Base-by-base conservation (phyloP, 305 asterid genomes). In the Fraxinus sp. region DNA sequence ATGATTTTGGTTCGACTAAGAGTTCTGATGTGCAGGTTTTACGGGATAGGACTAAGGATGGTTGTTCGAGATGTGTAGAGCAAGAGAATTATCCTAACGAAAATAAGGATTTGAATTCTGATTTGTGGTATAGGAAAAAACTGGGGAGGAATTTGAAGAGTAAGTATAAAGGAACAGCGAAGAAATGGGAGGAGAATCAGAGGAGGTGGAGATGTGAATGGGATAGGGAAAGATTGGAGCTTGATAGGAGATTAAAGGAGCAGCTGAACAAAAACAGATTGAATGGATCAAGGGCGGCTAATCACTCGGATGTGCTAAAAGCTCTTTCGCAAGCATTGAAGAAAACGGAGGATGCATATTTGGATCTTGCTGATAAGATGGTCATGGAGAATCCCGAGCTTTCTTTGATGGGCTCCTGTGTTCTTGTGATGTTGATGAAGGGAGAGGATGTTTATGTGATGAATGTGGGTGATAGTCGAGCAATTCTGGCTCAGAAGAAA, bases 401-500 rank as follows among this genome's bases (percentile, higher is more conserved):
- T 73, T 95, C 98, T 59, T 89, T 95, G 85, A 95, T 95, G 98
- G 99, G 99, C 2, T 94, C 98, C 24, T 95, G 99, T 82, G 97
- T 93, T 81, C 95, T 95, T 76, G 97, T 95, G 79, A 94, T 90
- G 97, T 78, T 95, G 82, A 93, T 95, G 99, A 95, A 93, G 81
- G 98, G 97, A 2, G 97, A 94, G 5, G 99, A 96, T 43, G 91
- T 96, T 72, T 96, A 94, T 30, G 91, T 96, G 85, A 92, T 95
- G 99, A 95, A 95, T 82, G 98, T 95, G 73, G 99, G 99, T 0
- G 99, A 95, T 84, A 93, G 98, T 84, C 94, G 99, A 6, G 99
- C 97, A 2, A 93, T 95, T 84, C 88, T 95, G 79, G 99, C 91
- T 55, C 91, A 80, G 74, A 91, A 79, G 68, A 91, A 90, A 35